Evolutionary conservation across 2,329 filamentous ascomycete genomes (phyloP), one percentile per base, ranked within the genome.

Genomic region (Plenodomus tracheiphilus): DNA sequence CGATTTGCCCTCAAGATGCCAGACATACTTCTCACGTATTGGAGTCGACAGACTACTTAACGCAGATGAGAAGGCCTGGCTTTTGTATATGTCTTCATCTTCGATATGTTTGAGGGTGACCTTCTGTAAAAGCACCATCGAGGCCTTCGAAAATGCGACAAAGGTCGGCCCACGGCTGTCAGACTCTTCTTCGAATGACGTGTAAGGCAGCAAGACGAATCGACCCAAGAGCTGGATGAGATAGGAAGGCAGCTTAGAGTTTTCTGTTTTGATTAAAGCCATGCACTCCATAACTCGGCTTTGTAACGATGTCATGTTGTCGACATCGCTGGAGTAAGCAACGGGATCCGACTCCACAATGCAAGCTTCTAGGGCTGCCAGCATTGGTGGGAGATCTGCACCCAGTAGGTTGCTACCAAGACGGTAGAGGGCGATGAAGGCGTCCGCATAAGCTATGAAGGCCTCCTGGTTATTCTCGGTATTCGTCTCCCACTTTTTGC

Each of bases 111-210:
- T 73, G 3, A 84, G 71, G 3, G 87, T 76, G 2, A 90, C 73
- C 0, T 74, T 75, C 54, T 88, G 79, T 2, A 95, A 72, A 39
- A 91, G 81, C 2, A 80, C 76, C 81, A 96, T 94, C 49, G 87
- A 85, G 17, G 84, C 83, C 70, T 94, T 96, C 1, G 92, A 91
- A 65, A 97, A 83, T 28, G 94, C 93, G 46, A 99, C 85, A 66
- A 91, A 97, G 0, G 91, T 96, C 6, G 90, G 88, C 47, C 84
- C 84, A 42, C 65, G 66, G 46, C 63, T 69, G 16, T 53, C 51
- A 10, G 58, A 48, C 1, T 50, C 51, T 20, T 53, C 43, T 9
- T 49, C 59, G 5, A 54, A 49, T 15, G 64, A 62, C 0, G 77
- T 72, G 59, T 89, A 92, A 1, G 90, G 87, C 28, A 96, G 76